phyloP scores from a whole-genome alignment of 208 protist species.

The Acanthamoeba healyi region DNA sequence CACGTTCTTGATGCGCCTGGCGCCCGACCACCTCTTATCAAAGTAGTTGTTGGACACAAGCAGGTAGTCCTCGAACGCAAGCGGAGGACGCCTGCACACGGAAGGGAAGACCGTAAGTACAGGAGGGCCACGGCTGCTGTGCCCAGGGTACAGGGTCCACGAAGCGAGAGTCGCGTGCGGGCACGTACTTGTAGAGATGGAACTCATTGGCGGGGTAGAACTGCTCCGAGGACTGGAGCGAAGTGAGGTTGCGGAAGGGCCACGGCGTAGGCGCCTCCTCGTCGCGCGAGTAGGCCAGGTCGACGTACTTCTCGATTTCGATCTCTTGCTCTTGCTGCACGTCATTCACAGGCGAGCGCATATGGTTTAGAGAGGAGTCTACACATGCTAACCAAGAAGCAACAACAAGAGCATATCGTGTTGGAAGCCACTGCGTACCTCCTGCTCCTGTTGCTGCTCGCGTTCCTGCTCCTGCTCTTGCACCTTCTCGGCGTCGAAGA shows the following conservation, averaged over 20 bases:
- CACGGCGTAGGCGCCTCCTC: slow-evolving; percentile 93
- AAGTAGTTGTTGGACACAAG: slow-evolving; percentile 95
- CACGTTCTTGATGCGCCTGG: slow-evolving; percentile 94
- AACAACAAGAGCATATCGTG: too few relatives aligned
- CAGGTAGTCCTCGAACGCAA: slow-evolving; percentile 89
- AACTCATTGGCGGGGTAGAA: slow-evolving; percentile 76
- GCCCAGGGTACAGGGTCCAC: too few relatives aligned
- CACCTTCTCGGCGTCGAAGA: slow-evolving; percentile 83
- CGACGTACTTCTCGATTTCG: slow-evolving; percentile 88
- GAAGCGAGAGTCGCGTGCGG: too few relatives aligned
- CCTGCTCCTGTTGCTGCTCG: slow-evolving; percentile 86
- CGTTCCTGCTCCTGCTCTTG: slow-evolving; percentile 84
- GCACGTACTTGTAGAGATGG: slow-evolving; percentile 70
- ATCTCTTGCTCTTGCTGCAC: slow-evolving; percentile 89
- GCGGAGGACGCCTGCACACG: slow-evolving; percentile 21
- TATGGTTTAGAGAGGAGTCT: too few relatives aligned
- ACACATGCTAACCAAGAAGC: too few relatives aligned
- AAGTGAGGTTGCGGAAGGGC: slow-evolving; percentile 78
- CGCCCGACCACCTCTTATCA: slow-evolving; percentile 91
- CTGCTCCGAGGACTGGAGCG: slow-evolving; percentile 79
- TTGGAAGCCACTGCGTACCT: too few relatives aligned
- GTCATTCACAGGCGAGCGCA: too few relatives aligned
- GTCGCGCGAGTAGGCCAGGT: slow-evolving; percentile 91
- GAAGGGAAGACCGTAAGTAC: too few relatives aligned
- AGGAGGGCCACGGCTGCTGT: background rate